phyloP scores from a whole-genome alignment of 2,329 filamentous ascomycete genomes.

The Raffaelea deltoideospora region DNA sequence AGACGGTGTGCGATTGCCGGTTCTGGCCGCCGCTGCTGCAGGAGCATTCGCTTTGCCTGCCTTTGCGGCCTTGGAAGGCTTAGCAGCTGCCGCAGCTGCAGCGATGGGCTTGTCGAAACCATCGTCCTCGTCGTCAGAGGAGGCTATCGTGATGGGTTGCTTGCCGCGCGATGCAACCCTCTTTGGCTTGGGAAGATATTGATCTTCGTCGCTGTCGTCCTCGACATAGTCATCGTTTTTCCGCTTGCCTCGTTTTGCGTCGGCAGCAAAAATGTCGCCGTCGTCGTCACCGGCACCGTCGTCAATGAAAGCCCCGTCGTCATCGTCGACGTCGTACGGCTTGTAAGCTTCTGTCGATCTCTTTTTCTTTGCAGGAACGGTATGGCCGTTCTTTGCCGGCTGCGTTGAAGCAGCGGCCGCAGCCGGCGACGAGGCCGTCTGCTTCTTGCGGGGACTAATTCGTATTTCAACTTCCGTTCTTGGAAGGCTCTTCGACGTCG shows the following conservation, averaged over 20 bases:
- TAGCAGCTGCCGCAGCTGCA: not conserved
- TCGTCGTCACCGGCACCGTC: slow-evolving; percentile 55
- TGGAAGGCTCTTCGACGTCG: slow-evolving; percentile 19
- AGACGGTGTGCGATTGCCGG: not conserved
- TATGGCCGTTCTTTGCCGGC: slow-evolving; percentile 16
- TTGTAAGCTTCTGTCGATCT: slow-evolving; percentile 24
- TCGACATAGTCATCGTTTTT: slow-evolving; percentile 63
- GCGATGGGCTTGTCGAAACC: slow-evolving; percentile 9
- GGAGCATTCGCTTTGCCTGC: slow-evolving; percentile 11
- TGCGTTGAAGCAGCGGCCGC: no score
- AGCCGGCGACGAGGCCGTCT: no score
- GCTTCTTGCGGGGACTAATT: slow-evolving; percentile 35
- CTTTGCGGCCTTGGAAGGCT: not conserved
- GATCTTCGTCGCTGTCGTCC: slow-evolving; percentile 57
- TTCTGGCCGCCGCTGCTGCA: slow-evolving; percentile 8
- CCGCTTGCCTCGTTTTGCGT: slow-evolving; percentile 49
- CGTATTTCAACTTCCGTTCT: slow-evolving; percentile 30
- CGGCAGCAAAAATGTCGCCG: slow-evolving; percentile 74
- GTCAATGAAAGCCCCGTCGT: slow-evolving; percentile 44
- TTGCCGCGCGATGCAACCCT: slow-evolving; percentile 30
- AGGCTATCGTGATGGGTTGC: slow-evolving; percentile 16
- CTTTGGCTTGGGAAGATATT: slow-evolving; percentile 45
- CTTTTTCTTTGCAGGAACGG: slow-evolving; percentile 19
- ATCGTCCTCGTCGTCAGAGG: slow-evolving; percentile 14
- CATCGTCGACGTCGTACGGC: slow-evolving; percentile 28